These are phyloP conservation scores for Mitragyna speciosa DNA, from an alignment of 257 asterid species.

Conservation along the genomic window DNA sequence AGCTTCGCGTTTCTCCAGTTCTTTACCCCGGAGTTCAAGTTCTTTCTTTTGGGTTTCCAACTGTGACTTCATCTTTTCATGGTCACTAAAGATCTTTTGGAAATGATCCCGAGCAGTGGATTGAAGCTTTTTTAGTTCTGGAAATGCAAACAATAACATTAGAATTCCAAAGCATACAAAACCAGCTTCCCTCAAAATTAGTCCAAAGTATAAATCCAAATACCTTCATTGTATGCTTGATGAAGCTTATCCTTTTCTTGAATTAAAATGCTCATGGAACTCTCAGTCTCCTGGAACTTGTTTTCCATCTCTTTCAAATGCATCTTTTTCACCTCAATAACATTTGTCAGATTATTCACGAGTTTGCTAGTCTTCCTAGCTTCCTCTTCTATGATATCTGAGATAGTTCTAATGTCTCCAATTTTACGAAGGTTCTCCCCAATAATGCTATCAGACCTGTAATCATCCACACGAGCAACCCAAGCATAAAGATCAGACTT, in stretches of 20 bases:
- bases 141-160: conserved; percentile 25
- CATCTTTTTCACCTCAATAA: conserved; percentile 67
- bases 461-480: conserved; percentile 93
- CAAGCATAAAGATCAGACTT: conserved; percentile 65
- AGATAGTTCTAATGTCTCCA: conserved; percentile 75
- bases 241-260: conserved; percentile 67
- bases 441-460: conserved; percentile 43
- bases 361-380: conserved; percentile 66
- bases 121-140: conserved; percentile 48
- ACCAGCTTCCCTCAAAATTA: conserved; percentile 5
- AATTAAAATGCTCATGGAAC: conserved; percentile 48
- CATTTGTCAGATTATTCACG: conserved; percentile 60
- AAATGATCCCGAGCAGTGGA: conserved; percentile 55
- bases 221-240: conserved; percentile 78
- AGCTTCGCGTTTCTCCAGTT: conserved; percentile 72
- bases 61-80: conserved; percentile 14
- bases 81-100: conserved; percentile 69
- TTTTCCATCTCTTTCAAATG: conserved; percentile 62
- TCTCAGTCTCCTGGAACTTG: conserved; percentile 66
- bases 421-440: conserved; percentile 82
- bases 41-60: neutral
- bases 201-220: conserved; percentile 15
- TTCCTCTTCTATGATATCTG: conserved; percentile 82
- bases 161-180: conserved; percentile 21
- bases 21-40: conserved; percentile 24